Percentiles rank a stretch among this genome's conserved stretches.
Evolutionary conservation across 2,329 filamentous ascomycete genomes (phyloP).

Genomic region (Thermothelomyces thermophilus): DNA sequence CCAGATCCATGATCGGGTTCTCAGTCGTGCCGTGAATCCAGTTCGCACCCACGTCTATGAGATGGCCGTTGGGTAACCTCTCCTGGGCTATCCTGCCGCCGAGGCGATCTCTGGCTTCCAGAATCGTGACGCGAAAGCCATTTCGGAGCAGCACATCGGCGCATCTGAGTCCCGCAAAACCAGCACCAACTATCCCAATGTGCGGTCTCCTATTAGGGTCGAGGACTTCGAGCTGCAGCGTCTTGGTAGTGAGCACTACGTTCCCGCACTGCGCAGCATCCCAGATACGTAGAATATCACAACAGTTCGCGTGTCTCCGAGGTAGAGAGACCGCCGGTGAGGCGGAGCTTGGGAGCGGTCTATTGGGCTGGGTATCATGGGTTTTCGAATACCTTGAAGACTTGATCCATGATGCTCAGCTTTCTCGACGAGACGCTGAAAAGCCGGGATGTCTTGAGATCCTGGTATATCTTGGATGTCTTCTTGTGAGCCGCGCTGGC

Average conservation of each 20-base stretch:
- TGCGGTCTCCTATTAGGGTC: constrained; percentile 37
- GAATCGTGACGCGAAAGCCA: constrained; percentile 60
- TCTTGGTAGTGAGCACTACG: constrained; percentile 8
- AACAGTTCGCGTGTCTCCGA: neutral
- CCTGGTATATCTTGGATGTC: constrained; percentile 23
- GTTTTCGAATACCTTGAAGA: constrained; percentile 18
- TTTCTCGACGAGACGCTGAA: constrained; percentile 7
- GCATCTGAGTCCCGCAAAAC: constrained; percentile 63
- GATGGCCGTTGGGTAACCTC: constrained; percentile 40
- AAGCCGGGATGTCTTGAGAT: constrained; percentile 15
- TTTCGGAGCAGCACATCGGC: constrained; percentile 59
- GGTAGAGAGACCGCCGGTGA: too few relatives aligned
- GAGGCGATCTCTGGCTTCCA: constrained; percentile 61
- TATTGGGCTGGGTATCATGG: neutral
- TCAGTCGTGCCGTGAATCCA: constrained; percentile 71
- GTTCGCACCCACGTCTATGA: constrained; percentile 62
- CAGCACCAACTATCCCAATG: constrained; percentile 63
- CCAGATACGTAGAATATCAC: neutral
- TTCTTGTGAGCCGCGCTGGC: constrained; percentile 19
- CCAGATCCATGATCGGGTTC: constrained; percentile 64
- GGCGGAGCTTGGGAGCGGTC: neutral
- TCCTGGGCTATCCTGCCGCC: constrained; percentile 58
- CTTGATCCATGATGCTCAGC: constrained; percentile 19
- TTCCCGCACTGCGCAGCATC: neutral
- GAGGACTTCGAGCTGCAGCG: constrained; percentile 16